A percentile compares a stretch with the other conserved stretches of the same genome.
Evolutionary conservation across 208 protist genomes (phyloP).

Genomic region (Trypanosoma rangeli): DNA sequence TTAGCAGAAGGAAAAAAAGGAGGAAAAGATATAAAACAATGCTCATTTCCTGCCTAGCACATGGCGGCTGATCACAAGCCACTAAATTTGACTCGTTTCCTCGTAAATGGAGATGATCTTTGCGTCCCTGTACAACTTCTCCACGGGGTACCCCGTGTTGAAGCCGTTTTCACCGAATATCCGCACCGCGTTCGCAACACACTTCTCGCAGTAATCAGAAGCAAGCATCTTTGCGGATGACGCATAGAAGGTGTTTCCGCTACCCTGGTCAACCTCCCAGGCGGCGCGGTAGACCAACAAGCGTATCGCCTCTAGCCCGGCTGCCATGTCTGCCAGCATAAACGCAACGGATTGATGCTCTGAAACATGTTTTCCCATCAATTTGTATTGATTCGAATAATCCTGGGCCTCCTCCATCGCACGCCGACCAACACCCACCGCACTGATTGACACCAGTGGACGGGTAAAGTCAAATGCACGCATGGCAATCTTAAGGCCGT

Average conservation of each 20-base stretch:
- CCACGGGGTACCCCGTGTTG: constrained; percentile 93
- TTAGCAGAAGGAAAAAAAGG: not conserved
- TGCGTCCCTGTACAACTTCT: constrained; percentile 92
- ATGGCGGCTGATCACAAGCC: constrained; percentile 74
- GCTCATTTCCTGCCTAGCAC: constrained; percentile 26
- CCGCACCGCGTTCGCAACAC: constrained; percentile 77
- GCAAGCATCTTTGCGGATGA: constrained; percentile 86
- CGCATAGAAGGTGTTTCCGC: constrained; percentile 86
- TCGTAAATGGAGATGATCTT: constrained; percentile 96
- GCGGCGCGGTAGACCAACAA: constrained; percentile 71
- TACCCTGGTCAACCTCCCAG: constrained; percentile 80
- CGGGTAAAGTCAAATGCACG: constrained; percentile 88
- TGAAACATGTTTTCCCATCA: constrained; percentile 83
- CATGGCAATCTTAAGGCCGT: constrained; percentile 90
- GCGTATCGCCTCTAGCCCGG: constrained; percentile 79
- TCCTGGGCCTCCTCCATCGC: constrained; percentile 77
- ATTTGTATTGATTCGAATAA: constrained; percentile 80
- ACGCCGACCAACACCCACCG: constrained; percentile 82
- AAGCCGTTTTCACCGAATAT: constrained; percentile 93
- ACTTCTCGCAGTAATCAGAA: constrained; percentile 73
- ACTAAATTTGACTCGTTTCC: constrained; percentile 91
- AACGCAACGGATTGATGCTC: constrained; percentile 86
- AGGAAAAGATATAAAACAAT: constrained; percentile 11
- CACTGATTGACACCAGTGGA: constrained; percentile 75
- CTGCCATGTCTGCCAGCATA: constrained; percentile 92